Percentiles rank a stretch among this genome's conserved stretches.
Evolutionary conservation across 495 filamentous ascomycete species (phyloP).

Genomic region (Hypoxylon fuscum): DNA sequence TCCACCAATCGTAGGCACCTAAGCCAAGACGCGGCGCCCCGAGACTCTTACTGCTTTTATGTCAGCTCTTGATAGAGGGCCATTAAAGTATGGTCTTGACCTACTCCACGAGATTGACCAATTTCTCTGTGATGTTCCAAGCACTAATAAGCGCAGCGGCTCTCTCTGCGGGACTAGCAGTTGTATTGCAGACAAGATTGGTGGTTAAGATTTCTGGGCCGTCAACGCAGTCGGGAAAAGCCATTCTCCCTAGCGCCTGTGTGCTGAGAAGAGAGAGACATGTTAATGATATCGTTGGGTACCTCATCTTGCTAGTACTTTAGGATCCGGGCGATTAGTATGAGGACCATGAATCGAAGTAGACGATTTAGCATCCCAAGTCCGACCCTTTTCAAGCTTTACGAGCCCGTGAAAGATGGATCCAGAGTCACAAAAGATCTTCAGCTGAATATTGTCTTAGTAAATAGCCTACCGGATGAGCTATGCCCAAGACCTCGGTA

Average conservation of each 20-base stretch:
- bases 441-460: conserved; percentile 6
- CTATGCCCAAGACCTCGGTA: conserved; percentile 3
- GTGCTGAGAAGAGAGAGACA: conserved; percentile 26
- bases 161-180: conserved; percentile 54
- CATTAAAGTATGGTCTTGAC: conserved; percentile 1
- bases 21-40: conserved; percentile 54
- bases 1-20: conserved; percentile 61
- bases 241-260: conserved; percentile 21
- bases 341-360: not conserved
- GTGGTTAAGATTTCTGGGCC: conserved; percentile 44
- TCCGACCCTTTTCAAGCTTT: conserved; percentile 3
- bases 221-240: conserved; percentile 47
- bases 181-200: conserved; percentile 59
- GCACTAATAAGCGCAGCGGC: conserved; percentile 52
- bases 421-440: not conserved
- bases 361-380: not conserved
- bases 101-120: conserved; percentile 52
- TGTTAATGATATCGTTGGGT: not conserved
- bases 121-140: conserved; percentile 55
- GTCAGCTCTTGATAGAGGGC: conserved; percentile 24
- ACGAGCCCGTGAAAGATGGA: not conserved
- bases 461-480: conserved; percentile 35
- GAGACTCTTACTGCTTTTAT: conserved; percentile 39
- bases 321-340: not conserved
- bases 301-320: conserved; percentile 22